A percentile compares a stretch with the other conserved stretches of the same genome.
Conservation (phyloP, 1,284 basidiomycete species). For the Trichosporon coremiiforme region DNA sequence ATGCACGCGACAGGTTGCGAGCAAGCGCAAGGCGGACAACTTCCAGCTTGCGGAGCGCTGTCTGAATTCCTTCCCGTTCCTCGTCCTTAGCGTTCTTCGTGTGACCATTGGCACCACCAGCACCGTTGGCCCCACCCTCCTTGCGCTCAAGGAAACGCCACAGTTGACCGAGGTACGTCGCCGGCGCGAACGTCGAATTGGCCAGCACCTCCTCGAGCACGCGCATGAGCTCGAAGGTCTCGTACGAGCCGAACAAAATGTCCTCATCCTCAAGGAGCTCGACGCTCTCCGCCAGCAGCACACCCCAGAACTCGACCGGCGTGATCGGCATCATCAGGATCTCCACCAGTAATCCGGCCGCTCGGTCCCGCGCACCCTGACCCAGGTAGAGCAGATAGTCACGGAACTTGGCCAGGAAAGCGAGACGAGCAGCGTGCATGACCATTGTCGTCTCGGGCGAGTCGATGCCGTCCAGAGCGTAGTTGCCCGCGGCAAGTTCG, state of each 20-base stretch:
- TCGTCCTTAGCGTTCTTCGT: conserved; percentile 15
- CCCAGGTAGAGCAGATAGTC: conserved; percentile 57
- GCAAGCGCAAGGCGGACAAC: conserved; percentile 57
- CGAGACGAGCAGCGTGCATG: conserved; percentile 52
- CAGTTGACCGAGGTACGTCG: conserved; percentile 48
- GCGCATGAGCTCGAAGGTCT: conserved; percentile 58
- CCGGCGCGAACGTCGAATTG: conserved; percentile 45
- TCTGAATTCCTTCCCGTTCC: conserved; percentile 31
- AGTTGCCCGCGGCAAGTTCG: conserved; percentile 29
- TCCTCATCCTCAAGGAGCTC: conserved; percentile 56
- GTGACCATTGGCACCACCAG: neutral
- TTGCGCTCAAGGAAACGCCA: conserved; percentile 32
- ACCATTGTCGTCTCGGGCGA: conserved; percentile 23
- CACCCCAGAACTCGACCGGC: conserved; percentile 56
- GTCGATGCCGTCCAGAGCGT: neutral
- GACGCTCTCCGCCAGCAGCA: conserved; percentile 57
- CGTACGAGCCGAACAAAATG: conserved; percentile 50
- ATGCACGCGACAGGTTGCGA: conserved; percentile 50
- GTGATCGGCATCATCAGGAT: conserved; percentile 55
- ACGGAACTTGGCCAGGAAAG: conserved; percentile 58
- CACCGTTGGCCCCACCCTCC: conserved; percentile 18
- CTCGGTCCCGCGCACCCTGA: conserved; percentile 48
- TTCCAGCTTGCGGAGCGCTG: conserved; percentile 54
- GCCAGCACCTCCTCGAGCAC: conserved; percentile 56
- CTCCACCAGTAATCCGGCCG: conserved; percentile 54